phyloP scores from a whole-genome alignment of 257 asterid species.

The Plantago elongata region DNA sequence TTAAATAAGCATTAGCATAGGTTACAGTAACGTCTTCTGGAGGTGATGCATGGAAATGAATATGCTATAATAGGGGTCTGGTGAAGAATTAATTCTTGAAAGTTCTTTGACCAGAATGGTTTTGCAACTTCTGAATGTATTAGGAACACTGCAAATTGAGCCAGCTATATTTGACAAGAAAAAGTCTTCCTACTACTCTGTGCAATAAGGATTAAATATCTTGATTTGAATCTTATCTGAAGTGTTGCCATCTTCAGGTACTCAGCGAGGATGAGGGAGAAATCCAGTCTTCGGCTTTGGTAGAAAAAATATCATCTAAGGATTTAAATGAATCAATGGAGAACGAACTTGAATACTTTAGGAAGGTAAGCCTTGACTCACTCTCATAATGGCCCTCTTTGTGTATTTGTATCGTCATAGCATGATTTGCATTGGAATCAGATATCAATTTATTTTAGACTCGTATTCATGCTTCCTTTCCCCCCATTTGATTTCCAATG shows the following conservation, averaged over 20 bases:
- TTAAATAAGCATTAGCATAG: neutral
- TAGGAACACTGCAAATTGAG: neutral
- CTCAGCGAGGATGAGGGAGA: constrained; percentile 38
- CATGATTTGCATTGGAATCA: constrained; percentile 11
- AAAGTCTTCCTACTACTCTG: neutral
- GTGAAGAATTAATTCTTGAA: neutral
- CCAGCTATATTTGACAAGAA: neutral
- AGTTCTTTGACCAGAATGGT: neutral
- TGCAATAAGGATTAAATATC: neutral
- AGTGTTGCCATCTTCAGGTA: constrained; percentile 34
- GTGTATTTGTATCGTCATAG: neutral
- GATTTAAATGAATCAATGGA: constrained; percentile 30
- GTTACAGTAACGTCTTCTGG: neutral
- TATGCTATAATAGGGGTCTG: neutral
- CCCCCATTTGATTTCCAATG: neutral
- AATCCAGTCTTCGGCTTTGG: constrained; percentile 16
- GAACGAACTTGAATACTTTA: constrained; percentile 57
- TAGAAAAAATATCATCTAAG: constrained; percentile 27
- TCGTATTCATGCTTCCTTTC: neutral
- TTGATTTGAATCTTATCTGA: constrained; percentile 16
- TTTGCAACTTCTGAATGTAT: neutral
- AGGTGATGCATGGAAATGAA: neutral
- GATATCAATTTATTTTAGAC: constrained; percentile 4
- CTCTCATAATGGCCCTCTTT: neutral
- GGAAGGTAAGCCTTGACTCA: constrained; percentile 37